Evolutionary conservation across 805 yeast species (phyloP).

Genomic region (Wickerhamiella bombiphila): DNA sequence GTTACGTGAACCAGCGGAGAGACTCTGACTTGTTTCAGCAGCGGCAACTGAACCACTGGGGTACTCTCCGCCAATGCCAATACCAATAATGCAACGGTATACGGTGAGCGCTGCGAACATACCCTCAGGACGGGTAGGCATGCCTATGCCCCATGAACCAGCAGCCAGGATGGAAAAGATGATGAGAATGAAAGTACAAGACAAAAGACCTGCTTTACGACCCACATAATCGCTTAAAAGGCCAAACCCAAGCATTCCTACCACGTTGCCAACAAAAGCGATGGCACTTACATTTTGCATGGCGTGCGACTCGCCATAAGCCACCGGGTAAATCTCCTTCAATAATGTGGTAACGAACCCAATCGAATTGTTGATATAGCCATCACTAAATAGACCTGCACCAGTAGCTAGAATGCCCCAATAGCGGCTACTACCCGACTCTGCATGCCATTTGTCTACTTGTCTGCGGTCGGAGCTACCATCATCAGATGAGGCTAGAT

Average conservation of each 20-base stretch:
- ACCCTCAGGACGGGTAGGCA: constrained; percentile 43
- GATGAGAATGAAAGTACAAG: constrained; percentile 61
- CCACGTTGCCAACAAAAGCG: constrained; percentile 83
- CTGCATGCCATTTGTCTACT: background rate
- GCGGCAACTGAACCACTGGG: constrained; percentile 90
- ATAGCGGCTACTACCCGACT: constrained; percentile 21
- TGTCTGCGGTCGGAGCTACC: background rate
- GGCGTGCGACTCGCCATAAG: constrained; percentile 48
- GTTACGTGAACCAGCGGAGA: constrained; percentile 75
- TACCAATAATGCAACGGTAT: constrained; percentile 75
- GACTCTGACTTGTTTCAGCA: constrained; percentile 70
- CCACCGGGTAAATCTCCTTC: constrained; percentile 45
- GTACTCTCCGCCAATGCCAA: constrained; percentile 90
- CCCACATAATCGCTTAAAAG: constrained; percentile 64
- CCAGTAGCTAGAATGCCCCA: constrained; percentile 76
- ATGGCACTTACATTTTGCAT: constrained; percentile 70
- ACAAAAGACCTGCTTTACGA: constrained; percentile 70
- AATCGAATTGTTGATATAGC: constrained; percentile 76
- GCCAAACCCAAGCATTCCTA: constrained; percentile 75
- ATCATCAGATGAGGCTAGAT: background rate
- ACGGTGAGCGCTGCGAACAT: constrained; percentile 72
- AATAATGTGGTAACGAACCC: constrained; percentile 65
- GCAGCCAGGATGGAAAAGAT: constrained; percentile 65
- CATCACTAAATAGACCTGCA: constrained; percentile 87
- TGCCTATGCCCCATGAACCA: constrained; percentile 74